Evolutionary conservation across 2,329 filamentous ascomycete genomes (phyloP), one percentile per base, ranked within the genome.

Genomic region (Arthrobotrys megalospora): DNA sequence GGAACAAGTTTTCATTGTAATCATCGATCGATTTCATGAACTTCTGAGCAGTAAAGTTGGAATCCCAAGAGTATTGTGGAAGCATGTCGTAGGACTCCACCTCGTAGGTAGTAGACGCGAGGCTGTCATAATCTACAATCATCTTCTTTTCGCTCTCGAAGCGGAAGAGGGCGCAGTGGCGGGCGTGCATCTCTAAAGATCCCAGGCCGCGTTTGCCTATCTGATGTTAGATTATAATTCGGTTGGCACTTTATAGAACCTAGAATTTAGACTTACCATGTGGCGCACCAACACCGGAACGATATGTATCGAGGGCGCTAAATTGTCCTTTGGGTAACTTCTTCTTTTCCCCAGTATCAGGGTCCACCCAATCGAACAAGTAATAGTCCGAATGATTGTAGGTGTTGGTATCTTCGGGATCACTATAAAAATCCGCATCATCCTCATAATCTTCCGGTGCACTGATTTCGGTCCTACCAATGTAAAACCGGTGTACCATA

Each of bases 1-100:
- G 36, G 71, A 82, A 81, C 7, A 82, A 63, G 0, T 38, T 16
- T 21, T 80, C 14, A 36, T 82, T 83, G n/a, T 80, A 79, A 2
- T 7, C 6, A n/a, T 81, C 78, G 10, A 83, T 81, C 2, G 32
- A 19, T 1, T 19, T 5, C 10, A 28, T 62, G 34, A 81, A 80
- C 0, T 19, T 4, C 6, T 68, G 6, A 7, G 71, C 24, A 0
- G 24, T 34, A 43, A 82, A 82, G 0, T 28, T 19, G 12, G 41
- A 43, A 50, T 78, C 50, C 82, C 82, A 83, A 2, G 55, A 1
- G 53, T 82, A 83, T 36, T 53, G 19, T 0, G 82, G 82, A 14
- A 80, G 34, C 69, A 82, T 80, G 21, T 82, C 81, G 62, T 83
- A 82, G 6, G 55, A 52, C 36, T 78, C 71, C 6, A 45, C 43